phyloP scores from a whole-genome alignment of 1,284 basidiomycete genomes.

The Thelephora terrestris region DNA sequence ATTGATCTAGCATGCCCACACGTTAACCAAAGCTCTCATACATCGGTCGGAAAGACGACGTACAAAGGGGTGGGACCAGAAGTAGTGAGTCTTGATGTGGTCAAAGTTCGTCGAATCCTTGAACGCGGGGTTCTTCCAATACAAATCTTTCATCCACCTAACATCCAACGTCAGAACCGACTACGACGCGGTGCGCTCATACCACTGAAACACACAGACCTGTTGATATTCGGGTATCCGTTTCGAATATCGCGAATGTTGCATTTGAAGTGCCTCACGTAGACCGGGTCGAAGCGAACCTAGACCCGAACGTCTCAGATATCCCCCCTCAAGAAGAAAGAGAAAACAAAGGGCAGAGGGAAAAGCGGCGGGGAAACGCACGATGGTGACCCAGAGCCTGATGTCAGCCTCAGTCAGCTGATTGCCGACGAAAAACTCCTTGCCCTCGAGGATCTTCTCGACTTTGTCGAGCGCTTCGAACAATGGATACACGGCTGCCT shows the following conservation, averaged over 20 bases:
- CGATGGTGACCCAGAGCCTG: slow-evolving; percentile 84
- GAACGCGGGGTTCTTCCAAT: slow-evolving; percentile 90
- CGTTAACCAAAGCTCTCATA: background rate
- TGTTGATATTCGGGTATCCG: slow-evolving; percentile 76
- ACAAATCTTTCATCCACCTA: slow-evolving; percentile 81
- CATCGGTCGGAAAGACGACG: slow-evolving; percentile 6
- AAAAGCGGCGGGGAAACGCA: slow-evolving; percentile 30
- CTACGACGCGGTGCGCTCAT: background rate
- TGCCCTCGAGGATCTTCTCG: slow-evolving; percentile 69
- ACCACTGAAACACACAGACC: slow-evolving; percentile 28
- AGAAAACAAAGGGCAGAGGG: background rate
- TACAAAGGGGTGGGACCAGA: slow-evolving; percentile 56
- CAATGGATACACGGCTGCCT: slow-evolving; percentile 59
- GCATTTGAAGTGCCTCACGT: slow-evolving; percentile 91
- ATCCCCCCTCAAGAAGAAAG: too few species aligned
- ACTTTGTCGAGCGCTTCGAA: slow-evolving; percentile 76
- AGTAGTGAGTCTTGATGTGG: slow-evolving; percentile 84
- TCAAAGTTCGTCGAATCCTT: slow-evolving; percentile 82
- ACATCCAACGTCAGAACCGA: background rate
- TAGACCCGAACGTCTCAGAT: slow-evolving; percentile 13
- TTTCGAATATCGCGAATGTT: slow-evolving; percentile 72
- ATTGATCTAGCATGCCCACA: slow-evolving; percentile 30
- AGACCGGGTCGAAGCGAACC: slow-evolving; percentile 74
- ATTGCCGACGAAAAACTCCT: slow-evolving; percentile 77
- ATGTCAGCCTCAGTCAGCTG: slow-evolving; percentile 88